Percentiles rank a stretch among this genome's conserved stretches.
These are phyloP conservation scores for Coleophoma crateriformis DNA, from an alignment of 2,329 filamentous ascomycete species.

Conservation along the genomic window DNA sequence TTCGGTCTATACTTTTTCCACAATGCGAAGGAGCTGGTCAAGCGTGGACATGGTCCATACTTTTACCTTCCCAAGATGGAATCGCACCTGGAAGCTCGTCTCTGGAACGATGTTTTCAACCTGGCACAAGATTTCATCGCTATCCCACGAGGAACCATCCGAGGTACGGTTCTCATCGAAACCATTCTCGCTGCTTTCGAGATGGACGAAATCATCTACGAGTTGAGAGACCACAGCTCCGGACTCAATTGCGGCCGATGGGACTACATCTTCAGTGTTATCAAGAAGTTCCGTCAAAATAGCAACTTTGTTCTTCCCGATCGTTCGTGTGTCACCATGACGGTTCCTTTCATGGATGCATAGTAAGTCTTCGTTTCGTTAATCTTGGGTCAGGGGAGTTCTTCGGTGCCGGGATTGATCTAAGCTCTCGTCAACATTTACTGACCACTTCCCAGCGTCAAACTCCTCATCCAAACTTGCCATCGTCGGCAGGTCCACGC, in stretches of 20 bases:
- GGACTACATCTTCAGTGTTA: conserved; percentile 99
- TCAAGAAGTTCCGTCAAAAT: conserved; percentile 99
- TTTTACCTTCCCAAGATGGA: conserved; percentile 99
- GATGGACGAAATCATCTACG: conserved; percentile 99
- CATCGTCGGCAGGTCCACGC: conserved; percentile 96
- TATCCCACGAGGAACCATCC: conserved; percentile 85
- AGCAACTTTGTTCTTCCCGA: conserved; percentile 90
- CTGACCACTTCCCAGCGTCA: conserved; percentile 45
- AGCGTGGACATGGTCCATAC: conserved; percentile 83
- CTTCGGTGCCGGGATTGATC: too few relatives aligned
- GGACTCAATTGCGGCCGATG: conserved; percentile 97
- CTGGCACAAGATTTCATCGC: conserved; percentile 88
- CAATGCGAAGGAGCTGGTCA: conserved; percentile 85
- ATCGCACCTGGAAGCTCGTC: conserved; percentile 89
- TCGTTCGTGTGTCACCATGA: conserved; percentile 91
- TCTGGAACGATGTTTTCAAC: conserved; percentile 99
- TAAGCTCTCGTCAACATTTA: too few relatives aligned
- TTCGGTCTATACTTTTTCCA: conserved; percentile 99
- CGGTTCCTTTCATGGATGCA: conserved; percentile 82
- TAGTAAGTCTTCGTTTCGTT: too few relatives aligned
- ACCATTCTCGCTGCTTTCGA: conserved; percentile 97
- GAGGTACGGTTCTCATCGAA: conserved; percentile 93
- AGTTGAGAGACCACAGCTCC: conserved; percentile 91
- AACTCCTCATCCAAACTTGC: conserved; percentile 96
- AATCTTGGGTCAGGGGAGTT: too few relatives aligned